Conservation (phyloP, 2,329 filamentous ascomycete genomes). For the Fonsecaea nubica region DNA sequence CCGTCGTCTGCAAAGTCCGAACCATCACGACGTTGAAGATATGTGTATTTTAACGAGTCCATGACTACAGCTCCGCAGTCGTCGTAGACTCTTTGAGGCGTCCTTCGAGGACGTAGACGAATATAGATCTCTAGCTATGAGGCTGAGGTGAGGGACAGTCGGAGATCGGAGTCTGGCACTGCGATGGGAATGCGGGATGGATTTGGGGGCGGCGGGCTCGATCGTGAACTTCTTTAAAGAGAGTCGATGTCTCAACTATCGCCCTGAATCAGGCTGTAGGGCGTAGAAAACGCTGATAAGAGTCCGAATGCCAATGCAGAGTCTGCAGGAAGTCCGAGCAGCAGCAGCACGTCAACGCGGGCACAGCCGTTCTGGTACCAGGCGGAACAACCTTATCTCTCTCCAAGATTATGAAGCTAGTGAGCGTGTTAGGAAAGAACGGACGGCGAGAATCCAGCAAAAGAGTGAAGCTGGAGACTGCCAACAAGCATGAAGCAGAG, state of each 20-base stretch:
- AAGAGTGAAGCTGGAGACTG: constrained; percentile 68
- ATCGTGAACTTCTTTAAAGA: not conserved
- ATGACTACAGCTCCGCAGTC: constrained; percentile 23
- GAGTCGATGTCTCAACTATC: not conserved
- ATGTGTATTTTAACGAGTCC: constrained; percentile 28
- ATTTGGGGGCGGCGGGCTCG: constrained; percentile 22
- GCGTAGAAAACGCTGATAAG: constrained; percentile 8
- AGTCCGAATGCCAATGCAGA: constrained; percentile 19
- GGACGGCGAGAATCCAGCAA: constrained; percentile 60
- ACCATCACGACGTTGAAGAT: constrained; percentile 24
- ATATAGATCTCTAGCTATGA: constrained; percentile 31
- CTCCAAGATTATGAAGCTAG: constrained; percentile 14
- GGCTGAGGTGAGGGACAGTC: constrained; percentile 31
- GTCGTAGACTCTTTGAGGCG: constrained; percentile 23
- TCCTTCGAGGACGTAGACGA: constrained; percentile 32
- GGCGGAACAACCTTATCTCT: constrained; percentile 20
- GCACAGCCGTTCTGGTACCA: constrained; percentile 23
- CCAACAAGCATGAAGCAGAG: constrained; percentile 41
- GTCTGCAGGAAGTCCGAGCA: constrained; percentile 23
- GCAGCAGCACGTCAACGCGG: constrained; percentile 13
- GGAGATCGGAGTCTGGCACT: constrained; percentile 27
- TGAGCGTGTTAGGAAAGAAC: constrained; percentile 44
- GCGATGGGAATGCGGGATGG: constrained; percentile 27
- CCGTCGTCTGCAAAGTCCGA: constrained; percentile 49
- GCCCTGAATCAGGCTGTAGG: not conserved